phyloP scores from a whole-genome alignment of 2,329 filamentous ascomycete genomes.

The Kalaharituber pfeilii region DNA sequence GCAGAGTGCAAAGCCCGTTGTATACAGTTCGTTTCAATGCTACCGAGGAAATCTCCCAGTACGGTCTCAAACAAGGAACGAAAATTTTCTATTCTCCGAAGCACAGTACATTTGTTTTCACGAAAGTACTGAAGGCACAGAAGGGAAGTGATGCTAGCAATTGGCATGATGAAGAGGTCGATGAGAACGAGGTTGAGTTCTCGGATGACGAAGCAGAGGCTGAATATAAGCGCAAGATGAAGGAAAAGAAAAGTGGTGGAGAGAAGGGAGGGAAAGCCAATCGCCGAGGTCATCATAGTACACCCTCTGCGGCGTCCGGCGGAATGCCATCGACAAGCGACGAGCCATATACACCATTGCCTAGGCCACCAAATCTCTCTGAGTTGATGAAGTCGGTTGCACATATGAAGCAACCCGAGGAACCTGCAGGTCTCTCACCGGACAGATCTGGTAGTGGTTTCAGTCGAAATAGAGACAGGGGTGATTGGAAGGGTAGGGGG shows the following conservation, averaged over 20 bases:
- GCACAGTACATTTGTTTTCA: constrained; percentile 73
- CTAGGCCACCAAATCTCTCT: constrained; percentile 47
- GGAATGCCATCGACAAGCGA: constrained; percentile 49
- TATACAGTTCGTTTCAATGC: constrained; percentile 67
- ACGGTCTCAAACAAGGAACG: constrained; percentile 50
- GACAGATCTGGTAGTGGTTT: too few species aligned
- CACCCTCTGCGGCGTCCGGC: constrained; percentile 32
- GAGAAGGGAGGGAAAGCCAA: constrained; percentile 29
- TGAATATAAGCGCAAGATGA: constrained; percentile 59
- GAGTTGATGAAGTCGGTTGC: constrained; percentile 22
- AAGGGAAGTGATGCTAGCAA: constrained; percentile 94
- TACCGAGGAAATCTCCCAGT: constrained; percentile 46
- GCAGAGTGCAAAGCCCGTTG: constrained; percentile 66
- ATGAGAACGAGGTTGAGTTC: constrained; percentile 76
- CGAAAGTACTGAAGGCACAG: constrained; percentile 54
- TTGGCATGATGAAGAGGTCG: constrained; percentile 79
- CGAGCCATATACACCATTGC: constrained; percentile 53
- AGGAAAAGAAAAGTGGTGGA: constrained; percentile 36
- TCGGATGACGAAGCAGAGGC: constrained; percentile 92
- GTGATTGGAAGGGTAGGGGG: background rate
- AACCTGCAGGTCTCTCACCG: too few species aligned
- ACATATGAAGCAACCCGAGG: background rate
- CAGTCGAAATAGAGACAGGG: too few species aligned
- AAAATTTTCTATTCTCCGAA: constrained; percentile 62
- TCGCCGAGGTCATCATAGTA: too few species aligned